Base-by-base conservation (phyloP, 2,329 filamentous ascomycete species). In the Ilyonectria mors-panacis region DNA sequence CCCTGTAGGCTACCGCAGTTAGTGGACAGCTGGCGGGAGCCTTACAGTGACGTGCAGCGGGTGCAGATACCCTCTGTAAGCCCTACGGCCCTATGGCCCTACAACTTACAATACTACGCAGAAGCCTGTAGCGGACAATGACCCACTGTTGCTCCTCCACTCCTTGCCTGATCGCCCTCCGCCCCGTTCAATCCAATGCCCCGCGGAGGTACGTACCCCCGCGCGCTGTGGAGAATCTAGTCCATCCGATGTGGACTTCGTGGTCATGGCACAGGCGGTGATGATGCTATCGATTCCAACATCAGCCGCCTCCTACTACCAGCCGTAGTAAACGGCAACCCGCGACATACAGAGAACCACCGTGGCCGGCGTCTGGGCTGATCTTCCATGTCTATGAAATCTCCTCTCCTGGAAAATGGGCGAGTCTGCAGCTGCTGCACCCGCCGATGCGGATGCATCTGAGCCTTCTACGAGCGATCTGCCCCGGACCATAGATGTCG, bases 401-500 rank as follows among this genome's bases (percentile, higher is more conserved):
- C 44, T 35, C 47, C 56, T 62, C 59, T 47, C 35, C 62, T 63
- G 58, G 55, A 75, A 72, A 63, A 79, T 79, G 78, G 78, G 75
- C 75, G 78, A 79, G 72, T 73, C 77, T 67, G 73, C 69, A 66
- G 70, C 75, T 69, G 62, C 73, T 71, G 72, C 76, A 70, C 65
- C 76, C 71, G 77, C 71, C 71, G 77, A 78, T 62, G 72, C 75
- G 64, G 75, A 77, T 68, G 73, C 69, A 42, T 69, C 75, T 62
- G 75, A 78, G 60, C 68, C 72, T 69, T 70, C 70, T 68, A 75
- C 70, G 63, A 72, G 67, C 61, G 69, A 73, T 61, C 73, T 78
- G 48, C 76, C 78, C 48, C 73, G 77, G 33, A 76, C 89, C 60
- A 77, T 89, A 48, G 81, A 84, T 35, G 86, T 94, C 56, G 85